Percentiles rank a stretch among this genome's conserved stretches.
phyloP scores from a whole-genome alignment of 495 filamentous ascomycete genomes.

The Acidomyces sp. region DNA sequence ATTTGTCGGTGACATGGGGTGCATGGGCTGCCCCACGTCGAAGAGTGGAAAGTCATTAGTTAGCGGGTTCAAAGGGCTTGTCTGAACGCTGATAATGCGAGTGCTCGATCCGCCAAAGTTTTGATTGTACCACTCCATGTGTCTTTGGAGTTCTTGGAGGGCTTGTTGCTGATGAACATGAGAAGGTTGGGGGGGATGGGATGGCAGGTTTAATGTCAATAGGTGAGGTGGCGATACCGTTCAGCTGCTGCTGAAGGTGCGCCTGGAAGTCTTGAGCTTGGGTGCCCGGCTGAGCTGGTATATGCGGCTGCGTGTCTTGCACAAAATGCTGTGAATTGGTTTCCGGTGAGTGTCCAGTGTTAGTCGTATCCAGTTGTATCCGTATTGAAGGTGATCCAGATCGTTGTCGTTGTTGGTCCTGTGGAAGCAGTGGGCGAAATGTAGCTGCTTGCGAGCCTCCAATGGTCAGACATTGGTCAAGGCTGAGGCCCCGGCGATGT shows the following conservation, averaged over 20 bases:
- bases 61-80: too few relatives aligned
- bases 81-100: too few relatives aligned
- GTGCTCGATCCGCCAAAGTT: too few relatives aligned
- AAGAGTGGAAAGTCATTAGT: too few relatives aligned
- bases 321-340: slow-evolving; percentile 46
- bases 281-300: slow-evolving; percentile 46
- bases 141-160: slow-evolving; percentile 26
- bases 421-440: slow-evolving; percentile 28
- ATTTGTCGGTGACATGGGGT: slow-evolving; percentile 6
- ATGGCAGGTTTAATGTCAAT: slow-evolving; percentile 19
- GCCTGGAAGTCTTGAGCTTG: slow-evolving; percentile 30
- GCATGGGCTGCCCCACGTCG: too few relatives aligned
- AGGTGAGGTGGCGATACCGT: slow-evolving; percentile 6
- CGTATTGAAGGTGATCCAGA: slow-evolving; percentile 22
- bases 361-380: slow-evolving; percentile 53
- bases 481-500: slow-evolving; percentile 67
- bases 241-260: slow-evolving; percentile 23
- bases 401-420: slow-evolving; percentile 18
- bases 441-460: slow-evolving; percentile 3
- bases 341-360: slow-evolving; percentile 42
- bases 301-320: slow-evolving; percentile 65
- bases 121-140: slow-evolving; percentile 24
- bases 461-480: slow-evolving; percentile 50
- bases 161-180: slow-evolving; percentile 15
- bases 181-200: slow-evolving; percentile 14